These are phyloP conservation scores for Sesbania bispinosa DNA, from an alignment of 306 rosid species.

Conservation along the genomic window DNA sequence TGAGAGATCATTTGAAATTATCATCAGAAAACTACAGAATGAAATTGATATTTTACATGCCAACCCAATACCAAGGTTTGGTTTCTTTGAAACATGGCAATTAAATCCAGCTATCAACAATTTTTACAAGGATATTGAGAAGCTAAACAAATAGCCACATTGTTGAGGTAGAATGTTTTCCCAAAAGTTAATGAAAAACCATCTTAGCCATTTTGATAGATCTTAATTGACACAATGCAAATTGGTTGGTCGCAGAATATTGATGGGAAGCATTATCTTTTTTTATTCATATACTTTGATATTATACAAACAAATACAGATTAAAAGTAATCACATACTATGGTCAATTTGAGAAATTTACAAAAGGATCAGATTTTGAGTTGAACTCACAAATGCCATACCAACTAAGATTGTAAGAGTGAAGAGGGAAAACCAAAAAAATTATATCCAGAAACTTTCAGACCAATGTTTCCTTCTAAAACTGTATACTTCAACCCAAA, in stretches of 20 bases:
- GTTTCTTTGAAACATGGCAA: neutral
- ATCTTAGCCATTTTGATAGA: neutral
- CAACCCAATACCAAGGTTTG: neutral
- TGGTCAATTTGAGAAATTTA: neutral
- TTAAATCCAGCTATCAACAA: neutral
- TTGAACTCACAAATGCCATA: neutral
- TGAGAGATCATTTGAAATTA: conserved; percentile 29
- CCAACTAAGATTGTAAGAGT: neutral
- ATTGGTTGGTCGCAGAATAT: neutral
- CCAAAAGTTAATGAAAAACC: neutral
- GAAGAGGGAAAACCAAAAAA: neutral
- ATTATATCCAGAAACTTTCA: neutral
- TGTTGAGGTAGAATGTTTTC: neutral
- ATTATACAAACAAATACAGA: neutral
- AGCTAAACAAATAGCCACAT: neutral
- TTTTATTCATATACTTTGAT: neutral
- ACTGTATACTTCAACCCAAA: neutral
- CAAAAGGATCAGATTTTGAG: neutral
- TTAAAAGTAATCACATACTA: neutral
- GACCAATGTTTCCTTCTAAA: neutral
- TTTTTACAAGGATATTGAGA: conserved; percentile 13
- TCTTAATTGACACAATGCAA: neutral
- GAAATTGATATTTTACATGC: conserved; percentile 10
- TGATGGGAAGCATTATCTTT: neutral
- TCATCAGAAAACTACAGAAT: conserved; percentile 11